phyloP scores from a whole-genome alignment of 2,329 filamentous ascomycete species.

The Plenodomus tracheiphilus region DNA sequence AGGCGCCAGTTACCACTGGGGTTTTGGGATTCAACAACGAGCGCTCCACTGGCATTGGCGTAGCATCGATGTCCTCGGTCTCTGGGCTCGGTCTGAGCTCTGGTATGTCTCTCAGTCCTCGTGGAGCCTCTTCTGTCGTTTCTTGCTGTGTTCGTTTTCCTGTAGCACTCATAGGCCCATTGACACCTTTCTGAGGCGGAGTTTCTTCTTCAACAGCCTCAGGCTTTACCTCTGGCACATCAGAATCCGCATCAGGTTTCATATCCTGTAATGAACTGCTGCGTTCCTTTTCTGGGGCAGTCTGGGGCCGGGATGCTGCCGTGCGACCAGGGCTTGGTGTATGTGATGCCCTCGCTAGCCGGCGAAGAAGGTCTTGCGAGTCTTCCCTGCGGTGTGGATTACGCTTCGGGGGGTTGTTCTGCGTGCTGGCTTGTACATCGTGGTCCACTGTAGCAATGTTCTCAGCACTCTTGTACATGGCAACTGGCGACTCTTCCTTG shows the following conservation, averaged over 20 bases:
- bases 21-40: constrained; percentile 42
- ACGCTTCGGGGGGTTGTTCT: constrained; percentile 30
- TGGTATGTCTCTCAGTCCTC: constrained; percentile 6
- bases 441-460: constrained; percentile 35
- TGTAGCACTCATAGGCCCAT: constrained; percentile 2
- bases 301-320: constrained; percentile 22
- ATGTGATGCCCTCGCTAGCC: constrained; percentile 51
- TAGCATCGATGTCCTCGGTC: constrained; percentile 24
- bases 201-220: constrained; percentile 3
- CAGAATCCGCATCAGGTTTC: constrained; percentile 2
- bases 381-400: constrained; percentile 44
- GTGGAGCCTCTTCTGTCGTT: constrained; percentile 8
- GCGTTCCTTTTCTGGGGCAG: constrained; percentile 19
- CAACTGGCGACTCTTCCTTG: constrained; percentile 37
- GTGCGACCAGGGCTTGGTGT: constrained; percentile 50
- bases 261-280: constrained; percentile 18
- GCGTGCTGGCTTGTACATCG: constrained; percentile 24
- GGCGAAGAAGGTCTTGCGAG: constrained; percentile 51
- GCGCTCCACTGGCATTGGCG: constrained; percentile 31
- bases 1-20: constrained; percentile 52
- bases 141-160: constrained; percentile 8
- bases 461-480: constrained; percentile 41
- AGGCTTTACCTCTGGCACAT: background rate
- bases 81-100: constrained; percentile 5
- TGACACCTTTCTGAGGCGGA: background rate